These are phyloP conservation scores for Cymbopogon citratus DNA, from an alignment of 176 grass and related monocot genomes.

Conservation along the genomic window DNA sequence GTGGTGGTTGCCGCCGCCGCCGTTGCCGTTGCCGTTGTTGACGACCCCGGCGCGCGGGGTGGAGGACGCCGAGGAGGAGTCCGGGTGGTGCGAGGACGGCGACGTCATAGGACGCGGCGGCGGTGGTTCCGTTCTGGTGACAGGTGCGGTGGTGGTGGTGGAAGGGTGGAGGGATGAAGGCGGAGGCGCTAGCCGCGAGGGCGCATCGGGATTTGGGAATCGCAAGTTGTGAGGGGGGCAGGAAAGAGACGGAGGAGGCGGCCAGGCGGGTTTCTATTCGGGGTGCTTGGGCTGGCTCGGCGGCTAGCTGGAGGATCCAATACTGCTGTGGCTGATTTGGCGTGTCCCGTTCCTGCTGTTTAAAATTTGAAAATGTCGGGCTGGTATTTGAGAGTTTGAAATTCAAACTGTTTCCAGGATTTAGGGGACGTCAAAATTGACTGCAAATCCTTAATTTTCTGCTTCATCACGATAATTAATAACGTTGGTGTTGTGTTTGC, in stretches of 20 bases:
- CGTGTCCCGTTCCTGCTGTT: not conserved
- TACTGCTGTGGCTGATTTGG: not conserved
- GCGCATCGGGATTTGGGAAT: constrained; percentile 42
- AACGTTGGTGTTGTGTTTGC: not conserved
- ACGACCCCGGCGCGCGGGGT: constrained; percentile 24
- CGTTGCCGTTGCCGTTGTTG: not conserved
- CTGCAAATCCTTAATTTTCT: not conserved
- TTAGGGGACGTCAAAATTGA: not conserved
- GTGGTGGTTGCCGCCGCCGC: not conserved
- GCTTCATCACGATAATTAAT: not conserved
- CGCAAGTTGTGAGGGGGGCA: constrained; percentile 3
- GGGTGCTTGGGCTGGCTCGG: not conserved
- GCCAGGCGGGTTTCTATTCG: not conserved
- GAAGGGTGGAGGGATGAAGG: not conserved
- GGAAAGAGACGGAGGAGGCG: not conserved
- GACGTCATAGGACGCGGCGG: constrained; percentile 24
- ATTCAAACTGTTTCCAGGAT: not conserved
- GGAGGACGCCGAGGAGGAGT: constrained; percentile 27
- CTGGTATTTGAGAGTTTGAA: not conserved
- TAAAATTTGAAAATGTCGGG: not conserved
- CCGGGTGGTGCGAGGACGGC: constrained; percentile 19
- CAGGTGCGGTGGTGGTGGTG: not conserved
- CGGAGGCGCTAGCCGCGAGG: constrained; percentile 12
- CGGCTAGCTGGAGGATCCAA: constrained; percentile 20
- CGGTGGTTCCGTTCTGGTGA: not conserved